Conservation (phyloP, 257 asterid genomes). For the Nicotiana benthamiana region DNA sequence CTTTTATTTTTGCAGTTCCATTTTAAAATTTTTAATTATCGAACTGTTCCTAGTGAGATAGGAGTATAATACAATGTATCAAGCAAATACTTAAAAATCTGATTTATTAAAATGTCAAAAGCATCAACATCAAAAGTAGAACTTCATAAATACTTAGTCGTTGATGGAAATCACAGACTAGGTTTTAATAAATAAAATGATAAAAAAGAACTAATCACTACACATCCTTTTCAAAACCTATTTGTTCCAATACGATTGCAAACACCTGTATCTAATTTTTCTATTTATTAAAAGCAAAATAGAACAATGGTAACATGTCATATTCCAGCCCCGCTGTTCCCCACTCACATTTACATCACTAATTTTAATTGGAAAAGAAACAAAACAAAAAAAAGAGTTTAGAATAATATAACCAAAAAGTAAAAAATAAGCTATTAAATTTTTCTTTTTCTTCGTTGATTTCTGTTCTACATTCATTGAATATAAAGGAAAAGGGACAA, state of each 20-base stretch:
- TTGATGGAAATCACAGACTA: not conserved
- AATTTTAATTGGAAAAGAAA: not conserved
- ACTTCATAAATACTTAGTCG: not conserved
- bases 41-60: not conserved
- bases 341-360: slow-evolving; percentile 29
- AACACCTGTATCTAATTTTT: slow-evolving; percentile 31
- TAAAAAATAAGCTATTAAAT: not conserved
- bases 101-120: slow-evolving; percentile 2
- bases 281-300: not conserved
- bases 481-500: too few relatives aligned
- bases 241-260: slow-evolving; percentile 25
- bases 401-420: not conserved
- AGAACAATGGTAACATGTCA: slow-evolving; percentile 26
- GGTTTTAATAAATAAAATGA: not conserved
- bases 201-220: not conserved
- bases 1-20: too few relatives aligned
- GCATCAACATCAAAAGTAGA: slow-evolving; percentile 1
- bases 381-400: not conserved
- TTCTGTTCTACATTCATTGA: slow-evolving; percentile 22
- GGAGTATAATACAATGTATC: not conserved
- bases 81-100: not conserved
- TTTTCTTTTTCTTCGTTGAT: slow-evolving; percentile 1
- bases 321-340: slow-evolving; percentile 19
- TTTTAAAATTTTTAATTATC: too few relatives aligned
- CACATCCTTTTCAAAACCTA: slow-evolving; percentile 31